A percentile compares a stretch with the other conserved stretches of the same genome.
Conservation (phyloP, 805 yeast species). For the Lipomyces kockii region DNA sequence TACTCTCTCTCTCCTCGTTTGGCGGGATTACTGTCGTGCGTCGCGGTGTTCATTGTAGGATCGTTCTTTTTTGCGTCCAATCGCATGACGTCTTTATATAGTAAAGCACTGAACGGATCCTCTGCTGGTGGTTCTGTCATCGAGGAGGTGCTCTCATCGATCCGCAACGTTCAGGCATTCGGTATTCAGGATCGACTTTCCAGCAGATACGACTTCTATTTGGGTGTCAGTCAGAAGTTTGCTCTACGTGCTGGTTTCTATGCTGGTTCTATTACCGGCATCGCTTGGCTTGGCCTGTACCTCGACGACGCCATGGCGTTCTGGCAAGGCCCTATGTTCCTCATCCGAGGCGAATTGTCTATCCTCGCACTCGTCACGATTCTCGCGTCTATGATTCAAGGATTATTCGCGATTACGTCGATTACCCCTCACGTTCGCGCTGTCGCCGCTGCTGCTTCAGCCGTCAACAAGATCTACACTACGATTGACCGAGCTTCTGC, state of each 20-base stretch:
- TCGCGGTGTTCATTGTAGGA: slow-evolving; percentile 44
- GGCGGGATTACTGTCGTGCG: slow-evolving; percentile 45
- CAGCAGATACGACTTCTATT: slow-evolving; percentile 43
- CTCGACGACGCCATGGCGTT: slow-evolving; percentile 49
- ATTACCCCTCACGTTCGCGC: slow-evolving; percentile 50
- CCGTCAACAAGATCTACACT: slow-evolving; percentile 48
- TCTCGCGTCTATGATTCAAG: slow-evolving; percentile 42
- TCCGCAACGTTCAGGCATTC: slow-evolving; percentile 51
- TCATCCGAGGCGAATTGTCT: slow-evolving; percentile 44
- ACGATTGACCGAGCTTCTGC: slow-evolving; percentile 51
- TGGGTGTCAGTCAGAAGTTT: slow-evolving; percentile 40
- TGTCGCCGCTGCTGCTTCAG: slow-evolving; percentile 48
- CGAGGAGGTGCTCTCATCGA: slow-evolving; percentile 50
- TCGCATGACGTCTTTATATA: slow-evolving; percentile 38
- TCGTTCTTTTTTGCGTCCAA: slow-evolving; percentile 43
- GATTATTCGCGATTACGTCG: slow-evolving; percentile 47
- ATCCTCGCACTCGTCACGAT: slow-evolving; percentile 48
- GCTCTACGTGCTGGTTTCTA: slow-evolving; percentile 42
- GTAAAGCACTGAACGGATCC: slow-evolving; percentile 25
- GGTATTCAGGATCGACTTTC: slow-evolving; percentile 49
- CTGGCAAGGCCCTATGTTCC: slow-evolving; percentile 51
- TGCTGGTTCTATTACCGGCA: slow-evolving; percentile 46
- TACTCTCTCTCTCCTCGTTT: slow-evolving; percentile 47
- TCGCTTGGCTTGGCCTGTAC: slow-evolving; percentile 46
- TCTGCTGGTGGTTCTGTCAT: slow-evolving; percentile 45